Percentiles rank a stretch among this genome's conserved stretches.
Conservation (phyloP, 441 rosid genomes). For the Mallotus japonicus region DNA sequence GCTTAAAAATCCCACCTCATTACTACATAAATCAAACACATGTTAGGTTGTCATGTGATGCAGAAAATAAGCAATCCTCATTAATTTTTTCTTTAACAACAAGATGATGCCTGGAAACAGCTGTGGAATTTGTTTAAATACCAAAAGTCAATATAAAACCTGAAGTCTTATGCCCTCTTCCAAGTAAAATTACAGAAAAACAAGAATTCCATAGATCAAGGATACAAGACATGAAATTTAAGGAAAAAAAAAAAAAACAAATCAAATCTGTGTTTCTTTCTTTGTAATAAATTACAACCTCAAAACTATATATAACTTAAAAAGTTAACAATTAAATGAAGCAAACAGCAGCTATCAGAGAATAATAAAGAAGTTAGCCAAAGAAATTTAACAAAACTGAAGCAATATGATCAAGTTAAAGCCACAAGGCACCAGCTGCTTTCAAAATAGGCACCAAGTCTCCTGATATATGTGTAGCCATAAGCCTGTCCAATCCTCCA, state of each 20-base stretch:
- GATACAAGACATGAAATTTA: neutral
- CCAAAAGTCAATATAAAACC: neutral
- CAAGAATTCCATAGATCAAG: neutral
- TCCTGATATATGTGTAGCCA: conserved; percentile 90
- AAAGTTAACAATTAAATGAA: neutral
- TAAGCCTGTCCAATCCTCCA: conserved; percentile 82
- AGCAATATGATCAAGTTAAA: conserved; percentile 32
- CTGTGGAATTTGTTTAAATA: neutral
- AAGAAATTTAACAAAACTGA: neutral
- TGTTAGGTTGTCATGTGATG: neutral
- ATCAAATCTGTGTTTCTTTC: conserved; percentile 7
- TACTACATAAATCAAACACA: neutral
- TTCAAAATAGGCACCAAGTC: conserved; percentile 69
- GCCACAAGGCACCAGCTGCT: conserved; percentile 93
- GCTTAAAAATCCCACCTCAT: neutral
- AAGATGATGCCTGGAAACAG: conserved; percentile 19
- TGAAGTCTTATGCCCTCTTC: neutral
- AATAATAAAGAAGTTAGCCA: conserved; percentile 1
- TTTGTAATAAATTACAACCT: conserved; percentile 22
- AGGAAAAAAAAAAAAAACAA: neutral
- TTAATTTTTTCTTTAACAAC: neutral
- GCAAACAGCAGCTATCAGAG: neutral
- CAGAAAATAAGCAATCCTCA: too few species aligned
- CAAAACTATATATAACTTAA: conserved; percentile 16
- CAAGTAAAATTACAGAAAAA: neutral